phyloP scores from a whole-genome alignment of 768 basidiomycete genomes.

The Russula sp. region DNA sequence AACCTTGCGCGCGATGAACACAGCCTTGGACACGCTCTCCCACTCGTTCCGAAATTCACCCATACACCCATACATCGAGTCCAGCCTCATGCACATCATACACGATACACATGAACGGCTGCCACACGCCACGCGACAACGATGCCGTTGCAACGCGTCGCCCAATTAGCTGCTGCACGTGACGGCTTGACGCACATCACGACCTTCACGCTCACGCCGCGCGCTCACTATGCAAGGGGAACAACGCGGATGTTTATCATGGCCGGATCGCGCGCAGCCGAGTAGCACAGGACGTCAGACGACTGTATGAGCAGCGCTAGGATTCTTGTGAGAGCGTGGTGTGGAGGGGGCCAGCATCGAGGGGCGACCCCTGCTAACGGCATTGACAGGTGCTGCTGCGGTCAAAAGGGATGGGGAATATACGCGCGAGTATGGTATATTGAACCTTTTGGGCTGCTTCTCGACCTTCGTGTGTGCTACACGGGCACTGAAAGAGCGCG shows the following conservation, averaged over 20 bases:
- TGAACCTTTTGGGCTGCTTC: conserved; percentile 74
- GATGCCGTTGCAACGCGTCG: conserved; percentile 44
- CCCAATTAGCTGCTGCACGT: conserved; percentile 80
- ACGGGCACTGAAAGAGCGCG: conserved; percentile 53
- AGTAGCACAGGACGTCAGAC: conserved; percentile 71
- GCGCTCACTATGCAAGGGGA: conserved; percentile 86
- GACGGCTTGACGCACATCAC: conserved; percentile 88
- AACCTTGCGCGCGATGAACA: conserved; percentile 89
- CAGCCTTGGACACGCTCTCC: conserved; percentile 90
- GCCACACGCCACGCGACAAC: conserved; percentile 54
- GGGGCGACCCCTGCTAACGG: conserved; percentile 25
- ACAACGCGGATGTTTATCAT: conserved; percentile 90
- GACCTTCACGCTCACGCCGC: conserved; percentile 36
- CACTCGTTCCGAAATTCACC: conserved; percentile 89
- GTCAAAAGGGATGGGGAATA: conserved; percentile 44
- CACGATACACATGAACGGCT: conserved; percentile 82
- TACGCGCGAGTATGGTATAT: conserved; percentile 73
- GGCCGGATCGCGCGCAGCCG: conserved; percentile 83
- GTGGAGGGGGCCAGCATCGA: conserved; percentile 51
- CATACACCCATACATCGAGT: conserved; percentile 82
- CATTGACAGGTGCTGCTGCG: conserved; percentile 25
- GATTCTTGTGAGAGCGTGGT: conserved; percentile 68
- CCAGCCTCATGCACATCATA: conserved; percentile 85
- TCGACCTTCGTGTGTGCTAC: conserved; percentile 89
- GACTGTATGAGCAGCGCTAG: conserved; percentile 83